phyloP scores from a whole-genome alignment of 371 early-diverging fungal genomes.

The Saksenaea vasiformis region DNA sequence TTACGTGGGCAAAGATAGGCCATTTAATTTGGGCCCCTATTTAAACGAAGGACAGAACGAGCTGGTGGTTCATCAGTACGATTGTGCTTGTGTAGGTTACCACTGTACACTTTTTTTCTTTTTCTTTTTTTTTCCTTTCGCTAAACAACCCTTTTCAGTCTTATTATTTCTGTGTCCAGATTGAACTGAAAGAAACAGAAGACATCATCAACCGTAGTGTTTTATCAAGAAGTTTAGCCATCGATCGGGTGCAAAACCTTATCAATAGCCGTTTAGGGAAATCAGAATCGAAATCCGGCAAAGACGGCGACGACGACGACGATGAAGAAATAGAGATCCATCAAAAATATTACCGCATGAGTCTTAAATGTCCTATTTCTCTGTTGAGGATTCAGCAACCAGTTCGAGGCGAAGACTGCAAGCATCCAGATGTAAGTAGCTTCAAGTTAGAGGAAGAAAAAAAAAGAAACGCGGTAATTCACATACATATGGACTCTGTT shows the following conservation, averaged over 20 bases:
- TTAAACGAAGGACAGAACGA: slow-evolving; percentile 24
- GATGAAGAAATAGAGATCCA: slow-evolving; percentile 30
- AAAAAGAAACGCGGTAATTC: background rate
- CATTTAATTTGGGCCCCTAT: slow-evolving; percentile 24
- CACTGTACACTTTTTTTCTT: no score
- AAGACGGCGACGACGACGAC: slow-evolving; percentile 43
- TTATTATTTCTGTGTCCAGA: slow-evolving; percentile 26
- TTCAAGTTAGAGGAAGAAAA: background rate
- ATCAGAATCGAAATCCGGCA: background rate
- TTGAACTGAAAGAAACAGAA: slow-evolving; percentile 22
- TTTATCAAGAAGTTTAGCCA: background rate
- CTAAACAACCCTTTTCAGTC: slow-evolving; percentile 19
- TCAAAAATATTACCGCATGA: slow-evolving; percentile 28
- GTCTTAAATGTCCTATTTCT: slow-evolving; percentile 39
- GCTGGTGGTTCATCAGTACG: slow-evolving; percentile 24
- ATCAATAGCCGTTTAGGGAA: slow-evolving; percentile 26
- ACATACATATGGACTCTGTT: no score
- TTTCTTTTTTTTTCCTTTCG: no score
- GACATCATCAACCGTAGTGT: slow-evolving; percentile 17
- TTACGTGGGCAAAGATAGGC: slow-evolving; percentile 37
- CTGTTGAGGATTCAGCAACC: slow-evolving; percentile 32
- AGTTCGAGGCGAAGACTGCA: slow-evolving; percentile 32
- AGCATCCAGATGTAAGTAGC: slow-evolving; percentile 35
- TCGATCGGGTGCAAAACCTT: slow-evolving; percentile 13
- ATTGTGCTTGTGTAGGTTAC: slow-evolving; percentile 40